Conservation (phyloP, 2,329 filamentous ascomycete genomes). For the Fusarium penzigii region DNA sequence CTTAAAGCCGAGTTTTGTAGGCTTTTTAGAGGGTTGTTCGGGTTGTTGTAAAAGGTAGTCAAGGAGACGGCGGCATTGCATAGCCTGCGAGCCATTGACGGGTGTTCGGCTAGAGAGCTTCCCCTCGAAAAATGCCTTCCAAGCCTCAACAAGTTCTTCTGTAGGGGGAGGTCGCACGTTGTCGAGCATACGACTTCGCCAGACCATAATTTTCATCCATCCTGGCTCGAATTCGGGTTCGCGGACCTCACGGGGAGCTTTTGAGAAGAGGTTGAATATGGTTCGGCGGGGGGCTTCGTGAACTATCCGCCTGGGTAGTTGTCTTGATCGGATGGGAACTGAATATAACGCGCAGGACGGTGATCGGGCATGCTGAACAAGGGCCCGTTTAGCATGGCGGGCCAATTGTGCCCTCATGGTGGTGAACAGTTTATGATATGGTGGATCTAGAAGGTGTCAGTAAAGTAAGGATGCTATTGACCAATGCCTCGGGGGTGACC, state of each 20-base stretch:
- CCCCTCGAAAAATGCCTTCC: constrained; percentile 62
- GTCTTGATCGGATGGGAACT: constrained; percentile 30
- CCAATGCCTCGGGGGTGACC: neutral
- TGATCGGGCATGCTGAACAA: constrained; percentile 36
- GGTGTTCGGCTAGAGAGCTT: constrained; percentile 49
- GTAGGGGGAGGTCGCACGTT: constrained; percentile 64
- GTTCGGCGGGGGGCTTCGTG: constrained; percentile 36
- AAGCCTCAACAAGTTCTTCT: constrained; percentile 65
- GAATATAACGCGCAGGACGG: constrained; percentile 37
- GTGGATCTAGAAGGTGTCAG: constrained; percentile 20
- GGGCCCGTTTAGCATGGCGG: constrained; percentile 45
- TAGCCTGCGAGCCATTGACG: constrained; percentile 67
- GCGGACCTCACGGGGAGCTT: constrained; percentile 60
- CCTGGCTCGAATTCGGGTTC: constrained; percentile 68
- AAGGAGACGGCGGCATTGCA: constrained; percentile 57
- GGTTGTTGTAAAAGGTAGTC: constrained; percentile 52
- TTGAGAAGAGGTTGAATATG: constrained; percentile 63
- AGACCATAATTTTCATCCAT: constrained; percentile 69
- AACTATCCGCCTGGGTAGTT: constrained; percentile 23
- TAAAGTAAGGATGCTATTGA: neutral
- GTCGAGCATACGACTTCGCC: constrained; percentile 63
- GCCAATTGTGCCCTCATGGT: constrained; percentile 48
- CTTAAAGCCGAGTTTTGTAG: constrained; percentile 35
- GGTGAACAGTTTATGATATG: constrained; percentile 30
- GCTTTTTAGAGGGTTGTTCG: constrained; percentile 7